These are phyloP conservation scores for Takashimella koratensis DNA, from an alignment of 1,284 basidiomycete genomes.

Conservation along the genomic window DNA sequence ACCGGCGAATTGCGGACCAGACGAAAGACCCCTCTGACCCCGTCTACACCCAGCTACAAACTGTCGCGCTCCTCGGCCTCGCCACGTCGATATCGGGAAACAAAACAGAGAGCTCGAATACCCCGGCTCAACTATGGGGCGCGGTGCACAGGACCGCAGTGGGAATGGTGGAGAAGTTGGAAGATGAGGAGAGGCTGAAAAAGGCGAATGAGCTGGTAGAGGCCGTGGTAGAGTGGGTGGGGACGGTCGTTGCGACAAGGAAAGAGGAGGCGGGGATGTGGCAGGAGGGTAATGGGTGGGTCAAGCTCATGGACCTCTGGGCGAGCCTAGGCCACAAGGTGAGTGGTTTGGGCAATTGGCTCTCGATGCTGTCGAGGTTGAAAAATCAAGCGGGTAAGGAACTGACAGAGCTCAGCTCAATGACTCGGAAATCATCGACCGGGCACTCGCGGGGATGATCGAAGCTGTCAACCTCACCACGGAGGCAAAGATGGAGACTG, in stretches of 20 bases:
- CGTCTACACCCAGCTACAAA: constrained; percentile 7
- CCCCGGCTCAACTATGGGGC: constrained; percentile 20
- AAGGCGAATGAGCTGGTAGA: constrained; percentile 18
- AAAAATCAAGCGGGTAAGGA: neutral
- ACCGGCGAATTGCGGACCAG: constrained; percentile 6
- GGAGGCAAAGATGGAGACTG: neutral
- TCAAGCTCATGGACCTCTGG: constrained; percentile 40
- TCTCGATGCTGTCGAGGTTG: no score
- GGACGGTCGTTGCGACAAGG: constrained; percentile 14
- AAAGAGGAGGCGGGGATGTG: constrained; percentile 17
- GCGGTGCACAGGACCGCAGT: constrained; percentile 8
- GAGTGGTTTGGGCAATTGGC: constrained; percentile 13
- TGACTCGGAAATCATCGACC: constrained; percentile 30
- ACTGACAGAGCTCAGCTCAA: constrained; percentile 25
- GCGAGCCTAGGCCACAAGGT: constrained; percentile 40
- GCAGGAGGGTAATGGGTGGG: constrained; percentile 31
- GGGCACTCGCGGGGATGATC: constrained; percentile 22
- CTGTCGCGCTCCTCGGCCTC: constrained; percentile 10
- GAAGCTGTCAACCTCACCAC: neutral
- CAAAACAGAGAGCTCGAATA: constrained; percentile 2
- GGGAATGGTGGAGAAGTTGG: constrained; percentile 6
- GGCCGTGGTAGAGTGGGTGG: constrained; percentile 21
- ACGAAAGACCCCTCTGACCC: neutral
- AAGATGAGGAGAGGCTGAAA: constrained; percentile 10
- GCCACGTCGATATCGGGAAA: constrained; percentile 11